A percentile compares a stretch with the other conserved stretches of the same genome.
Conservation (phyloP, 805 yeast species). For the Ogataea nonfermentans region DNA sequence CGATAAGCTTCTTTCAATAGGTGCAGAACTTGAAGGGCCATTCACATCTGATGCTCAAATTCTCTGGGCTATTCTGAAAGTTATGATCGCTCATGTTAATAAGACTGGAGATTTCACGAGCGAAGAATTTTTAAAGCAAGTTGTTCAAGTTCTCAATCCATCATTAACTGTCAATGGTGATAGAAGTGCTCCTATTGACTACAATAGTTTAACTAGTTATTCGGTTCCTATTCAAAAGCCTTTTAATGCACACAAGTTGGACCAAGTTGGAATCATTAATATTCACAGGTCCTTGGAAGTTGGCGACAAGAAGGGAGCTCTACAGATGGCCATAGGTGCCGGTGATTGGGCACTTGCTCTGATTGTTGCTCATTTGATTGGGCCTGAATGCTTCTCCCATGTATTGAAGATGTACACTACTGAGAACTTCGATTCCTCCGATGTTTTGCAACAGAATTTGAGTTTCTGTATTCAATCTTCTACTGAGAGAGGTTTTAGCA, state of each 20-base stretch:
- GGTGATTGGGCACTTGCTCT: conserved; percentile 79
- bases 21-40: conserved; percentile 20
- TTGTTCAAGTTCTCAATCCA: conserved; percentile 44
- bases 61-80: conserved; percentile 29
- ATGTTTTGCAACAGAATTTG: conserved; percentile 27
- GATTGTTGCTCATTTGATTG: conserved; percentile 62
- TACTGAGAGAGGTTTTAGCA: conserved; percentile 15
- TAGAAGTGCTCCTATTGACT: conserved; percentile 17
- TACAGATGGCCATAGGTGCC: conserved; percentile 56
- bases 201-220: conserved; percentile 18
- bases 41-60: conserved; percentile 21
- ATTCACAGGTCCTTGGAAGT: conserved; percentile 43
- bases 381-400: conserved; percentile 45
- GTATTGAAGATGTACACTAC: conserved; percentile 44
- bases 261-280: conserved; percentile 25
- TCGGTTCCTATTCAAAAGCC: conserved; percentile 13
- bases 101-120: conserved; percentile 30
- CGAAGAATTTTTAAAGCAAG: conserved; percentile 31
- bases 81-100: conserved; percentile 24
- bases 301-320: conserved; percentile 69
- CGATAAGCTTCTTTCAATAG: conserved; percentile 29
- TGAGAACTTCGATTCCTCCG: conserved; percentile 18
- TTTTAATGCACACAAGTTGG: conserved; percentile 29
- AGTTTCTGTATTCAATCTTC: conserved; percentile 31
- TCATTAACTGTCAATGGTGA: conserved; percentile 24